phyloP scores from a whole-genome alignment of 2,329 filamentous ascomycete genomes.

The Talaromyces pinophilus region DNA sequence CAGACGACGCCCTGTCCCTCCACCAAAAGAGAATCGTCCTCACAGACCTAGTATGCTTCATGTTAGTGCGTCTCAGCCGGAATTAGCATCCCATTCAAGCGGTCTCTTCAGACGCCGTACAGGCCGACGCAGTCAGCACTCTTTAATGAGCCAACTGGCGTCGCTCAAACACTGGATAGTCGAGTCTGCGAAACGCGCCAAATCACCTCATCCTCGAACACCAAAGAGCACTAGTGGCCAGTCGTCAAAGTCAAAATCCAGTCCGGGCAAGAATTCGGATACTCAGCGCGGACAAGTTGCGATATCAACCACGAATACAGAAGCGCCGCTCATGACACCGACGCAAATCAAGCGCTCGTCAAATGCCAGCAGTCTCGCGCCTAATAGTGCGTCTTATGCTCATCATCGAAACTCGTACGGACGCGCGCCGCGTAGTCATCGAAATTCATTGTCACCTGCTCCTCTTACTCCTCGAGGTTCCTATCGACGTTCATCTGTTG shows the following conservation, averaged over 20 bases:
- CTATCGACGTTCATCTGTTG: constrained; percentile 77
- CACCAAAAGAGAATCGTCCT: constrained; percentile 81
- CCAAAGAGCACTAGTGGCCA: constrained; percentile 30
- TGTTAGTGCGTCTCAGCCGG: constrained; percentile 71
- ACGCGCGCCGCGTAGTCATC: constrained; percentile 45
- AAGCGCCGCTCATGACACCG: constrained; percentile 36
- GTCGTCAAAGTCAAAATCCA: constrained; percentile 43
- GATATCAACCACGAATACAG: constrained; percentile 29
- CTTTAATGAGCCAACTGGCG: constrained; percentile 66
- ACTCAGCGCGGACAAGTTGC: constrained; percentile 32
- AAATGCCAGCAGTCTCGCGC: constrained; percentile 44
- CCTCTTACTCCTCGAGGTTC: constrained; percentile 86
- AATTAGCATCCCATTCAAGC: constrained; percentile 57
- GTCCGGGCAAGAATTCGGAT: constrained; percentile 43
- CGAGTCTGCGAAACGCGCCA: constrained; percentile 64
- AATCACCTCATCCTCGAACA: constrained; percentile 53
- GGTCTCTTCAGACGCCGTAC: constrained; percentile 58
- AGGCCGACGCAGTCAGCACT: constrained; percentile 60
- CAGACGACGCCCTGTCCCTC: constrained; percentile 73
- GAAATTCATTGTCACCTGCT: constrained; percentile 80
- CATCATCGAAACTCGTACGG: constrained; percentile 46
- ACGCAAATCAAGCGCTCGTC: constrained; percentile 45
- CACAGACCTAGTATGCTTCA: constrained; percentile 84
- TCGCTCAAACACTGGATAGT: constrained; percentile 73
- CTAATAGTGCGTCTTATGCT: constrained; percentile 46